Base-by-base conservation (phyloP, 371 early-diverging fungal species). In the Blakeslea trispora region DNA sequence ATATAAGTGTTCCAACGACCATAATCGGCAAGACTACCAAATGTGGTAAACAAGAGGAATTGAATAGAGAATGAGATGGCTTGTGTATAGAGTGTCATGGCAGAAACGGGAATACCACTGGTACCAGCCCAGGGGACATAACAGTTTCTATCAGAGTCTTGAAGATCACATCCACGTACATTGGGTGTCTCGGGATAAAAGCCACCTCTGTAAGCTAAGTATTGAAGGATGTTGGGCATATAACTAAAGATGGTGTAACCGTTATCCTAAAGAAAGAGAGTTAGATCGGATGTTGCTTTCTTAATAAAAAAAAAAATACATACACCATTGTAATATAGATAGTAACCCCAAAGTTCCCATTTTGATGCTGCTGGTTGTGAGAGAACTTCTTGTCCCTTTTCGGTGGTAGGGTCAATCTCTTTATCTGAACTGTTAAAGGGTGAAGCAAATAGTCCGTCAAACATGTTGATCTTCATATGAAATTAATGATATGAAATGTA, bases 271-370 rank as follows among this genome's bases (percentile, higher is more conserved):
- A 49, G 13, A 31, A 53, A 17, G n/a, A 50, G 24, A 45, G 5
- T 48, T 43, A 15, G n/a, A 45, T 24, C 2, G 19, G 1, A n/a
- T 13, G 15, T 11, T 22, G 39, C 24, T 23, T 47, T 40, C 40
- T 34, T 37, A 18, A 14, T 22, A 19, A 23, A 19, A 34, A 50
- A 24, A 45, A 18, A 31, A 31, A 37, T 53, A 57, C 61, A 59
- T 60, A 75, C 77, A 14, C 76, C 79, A 57, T 79, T 79, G 50
- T 79, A 79, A 32, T 79, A 79, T 10, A 79, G 66, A 54, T 79
- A 79, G 44, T 79, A 79, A 18, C 72, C 69, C 76, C 74, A 72
- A 7, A 79, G 55, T 23, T 79, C 79, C 57, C 63, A 64, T 49
- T 61, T 59, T 5, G 76, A 72, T 3, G 76, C 68, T 11, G 72